phyloP scores from a whole-genome alignment of 192 early-diverging fungal genomes.

The Coemansia interrupta region DNA sequence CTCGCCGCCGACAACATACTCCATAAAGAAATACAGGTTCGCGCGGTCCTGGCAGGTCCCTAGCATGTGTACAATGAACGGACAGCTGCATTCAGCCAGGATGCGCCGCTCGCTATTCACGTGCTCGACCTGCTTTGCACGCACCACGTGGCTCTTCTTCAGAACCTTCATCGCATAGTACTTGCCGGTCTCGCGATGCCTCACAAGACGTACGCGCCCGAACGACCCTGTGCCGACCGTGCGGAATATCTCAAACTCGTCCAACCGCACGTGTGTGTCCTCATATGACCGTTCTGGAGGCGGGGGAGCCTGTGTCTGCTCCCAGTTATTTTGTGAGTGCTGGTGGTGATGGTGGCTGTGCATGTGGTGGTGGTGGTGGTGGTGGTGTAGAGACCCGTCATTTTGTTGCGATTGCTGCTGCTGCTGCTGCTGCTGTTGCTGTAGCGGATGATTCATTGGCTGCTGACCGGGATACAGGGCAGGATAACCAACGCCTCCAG shows the following conservation, averaged over 20 bases:
- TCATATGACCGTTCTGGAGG: constrained; percentile 23
- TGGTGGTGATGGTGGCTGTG: constrained; percentile 10
- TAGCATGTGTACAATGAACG: constrained; percentile 89
- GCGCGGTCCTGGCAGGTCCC: constrained; percentile 90
- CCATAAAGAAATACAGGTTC: constrained; percentile 93
- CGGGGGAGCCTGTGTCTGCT: constrained; percentile 1
- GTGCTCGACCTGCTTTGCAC: constrained; percentile 95
- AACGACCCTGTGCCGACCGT: constrained; percentile 96
- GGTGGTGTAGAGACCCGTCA: constrained; percentile 1
- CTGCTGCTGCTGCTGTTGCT: constrained; percentile 12
- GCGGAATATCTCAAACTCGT: constrained; percentile 78
- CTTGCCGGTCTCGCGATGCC: constrained; percentile 69
- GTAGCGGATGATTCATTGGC: constrained; percentile 12
- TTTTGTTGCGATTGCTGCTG: constrained; percentile 9
- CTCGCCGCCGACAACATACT: constrained; percentile 94
- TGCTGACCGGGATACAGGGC: constrained; percentile 8
- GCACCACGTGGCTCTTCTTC: constrained; percentile 89
- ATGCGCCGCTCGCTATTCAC: constrained; percentile 96
- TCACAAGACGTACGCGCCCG: constrained; percentile 91
- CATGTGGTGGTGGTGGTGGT: constrained; percentile 13
- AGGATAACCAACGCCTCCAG: background rate
- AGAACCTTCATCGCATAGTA: constrained; percentile 98
- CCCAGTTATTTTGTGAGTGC: background rate
- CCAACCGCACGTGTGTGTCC: constrained; percentile 58
- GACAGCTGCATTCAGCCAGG: constrained; percentile 79